A percentile compares a stretch with the other conserved stretches of the same genome.
These are phyloP conservation scores for Malassezia dermatis DNA, from an alignment of 1,284 basidiomycete species.

Conservation along the genomic window DNA sequence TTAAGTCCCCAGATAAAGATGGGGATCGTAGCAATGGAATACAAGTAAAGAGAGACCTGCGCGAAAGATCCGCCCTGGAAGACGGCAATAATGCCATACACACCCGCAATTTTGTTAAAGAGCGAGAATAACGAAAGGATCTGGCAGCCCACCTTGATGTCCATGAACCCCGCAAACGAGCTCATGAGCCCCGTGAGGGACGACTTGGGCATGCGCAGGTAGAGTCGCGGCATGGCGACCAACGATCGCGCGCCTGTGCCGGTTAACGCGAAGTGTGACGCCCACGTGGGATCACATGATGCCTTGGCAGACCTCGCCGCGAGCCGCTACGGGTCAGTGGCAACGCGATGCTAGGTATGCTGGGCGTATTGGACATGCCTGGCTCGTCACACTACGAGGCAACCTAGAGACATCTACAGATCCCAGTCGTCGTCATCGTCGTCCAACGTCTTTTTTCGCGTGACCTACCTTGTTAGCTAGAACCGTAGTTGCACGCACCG, in stretches of 20 bases:
- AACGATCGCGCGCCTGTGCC: neutral
- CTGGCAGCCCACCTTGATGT: slow-evolving; percentile 44
- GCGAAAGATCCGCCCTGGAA: slow-evolving; percentile 76
- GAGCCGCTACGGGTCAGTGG: too few species aligned
- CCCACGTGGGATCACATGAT: slow-evolving; percentile 1
- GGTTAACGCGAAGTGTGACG: neutral
- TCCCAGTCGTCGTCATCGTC: slow-evolving; percentile 17
- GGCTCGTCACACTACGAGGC: neutral
- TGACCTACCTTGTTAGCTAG: neutral
- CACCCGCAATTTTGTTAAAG: slow-evolving; percentile 93
- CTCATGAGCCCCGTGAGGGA: slow-evolving; percentile 32
- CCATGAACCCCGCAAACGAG: slow-evolving; percentile 43
- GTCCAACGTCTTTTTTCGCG: slow-evolving; percentile 14
- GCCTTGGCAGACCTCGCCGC: neutral
- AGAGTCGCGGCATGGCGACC: slow-evolving; percentile 29
- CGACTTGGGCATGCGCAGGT: slow-evolving; percentile 30
- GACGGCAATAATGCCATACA: slow-evolving; percentile 87
- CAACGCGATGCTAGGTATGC: too few species aligned
- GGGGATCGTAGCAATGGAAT: slow-evolving; percentile 72
- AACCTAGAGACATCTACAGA: slow-evolving; percentile 5
- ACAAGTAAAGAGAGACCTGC: slow-evolving; percentile 71
- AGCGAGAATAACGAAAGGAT: slow-evolving; percentile 51
- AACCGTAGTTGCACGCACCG: slow-evolving; percentile 22
- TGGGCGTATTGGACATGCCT: too few species aligned
- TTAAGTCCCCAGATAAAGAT: slow-evolving; percentile 78